Base-by-base conservation (phyloP, 108 stramenopile species). In the Cafeteria roenbergensis region DNA sequence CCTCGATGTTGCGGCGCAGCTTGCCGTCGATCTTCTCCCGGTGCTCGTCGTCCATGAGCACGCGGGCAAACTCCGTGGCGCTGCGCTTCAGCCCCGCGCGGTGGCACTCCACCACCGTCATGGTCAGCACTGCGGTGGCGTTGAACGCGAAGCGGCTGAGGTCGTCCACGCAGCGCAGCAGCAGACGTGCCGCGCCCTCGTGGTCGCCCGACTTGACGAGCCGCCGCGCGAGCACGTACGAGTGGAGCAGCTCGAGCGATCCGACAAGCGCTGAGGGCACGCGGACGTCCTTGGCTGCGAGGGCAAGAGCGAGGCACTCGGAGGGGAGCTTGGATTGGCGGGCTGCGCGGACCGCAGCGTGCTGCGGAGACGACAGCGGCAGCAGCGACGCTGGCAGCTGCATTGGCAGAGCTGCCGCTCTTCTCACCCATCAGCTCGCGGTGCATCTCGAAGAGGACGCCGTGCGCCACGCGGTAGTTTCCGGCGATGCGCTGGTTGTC, bases 31-130 rank as follows among this genome's bases (percentile, higher is more conserved):
- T 36, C 52, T 73, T 66, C 4, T 57, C 51, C 35, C 79, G 73
- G 37, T 78, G 57, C 60, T 83, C 80, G 30, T 55, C 37, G 29
- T 69, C 64, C 80, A 85, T 71, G 38, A 79, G 67, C 50, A 32
- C 62, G 1, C 66, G 61, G 9, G 82, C 84, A 57, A 75, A 82
- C 55, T 82, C 78, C 51, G 74, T 78, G 31, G 84, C 78, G 14
- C 70, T 51, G 28, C 57, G 55, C 36, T 81, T 78, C 54, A 85
- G 53, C 1, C 84, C 84, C 0, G 76, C 80, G 33, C 78, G 71
- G 63, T 80, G 76, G 67, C 84, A 85, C 64, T 83, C 82, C 26
- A 85, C 69, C 28, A 83, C 82, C 26, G 79, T 73, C 27, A 70
- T 67, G 28, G 82, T 80, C 30, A 85, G 76, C 21, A 85, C 65